A percentile compares a stretch with the other conserved stretches of the same genome.
Evolutionary conservation across 78 protist species (phyloP).

Genomic region (Dictyostelium capitatum): DNA sequence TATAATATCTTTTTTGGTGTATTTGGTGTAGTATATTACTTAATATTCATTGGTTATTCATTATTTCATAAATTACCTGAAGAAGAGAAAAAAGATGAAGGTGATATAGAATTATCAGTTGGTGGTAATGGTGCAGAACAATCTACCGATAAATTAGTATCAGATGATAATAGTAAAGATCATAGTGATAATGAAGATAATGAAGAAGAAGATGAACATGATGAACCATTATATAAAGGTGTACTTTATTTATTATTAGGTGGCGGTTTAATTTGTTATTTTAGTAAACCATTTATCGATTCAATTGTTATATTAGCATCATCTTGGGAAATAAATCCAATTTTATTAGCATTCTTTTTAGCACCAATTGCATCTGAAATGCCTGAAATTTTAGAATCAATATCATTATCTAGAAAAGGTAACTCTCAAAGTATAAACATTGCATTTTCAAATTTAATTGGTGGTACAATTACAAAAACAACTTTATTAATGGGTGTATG

Average conservation of each 20-base stretch:
- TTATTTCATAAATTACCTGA: constrained; percentile 69
- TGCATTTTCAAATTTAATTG: constrained; percentile 85
- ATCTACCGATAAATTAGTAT: too few relatives aligned
- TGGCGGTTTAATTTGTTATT: constrained; percentile 81
- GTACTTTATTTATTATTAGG: constrained; percentile 70
- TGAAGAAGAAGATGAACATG: constrained; percentile 84
- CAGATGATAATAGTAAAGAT: not conserved
- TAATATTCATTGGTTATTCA: constrained; percentile 67
- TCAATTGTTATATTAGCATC: constrained; percentile 71
- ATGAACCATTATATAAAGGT: constrained; percentile 84
- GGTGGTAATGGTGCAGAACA: constrained; percentile 22
- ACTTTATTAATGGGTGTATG: constrained; percentile 85
- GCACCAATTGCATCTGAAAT: constrained; percentile 90
- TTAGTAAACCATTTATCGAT: constrained; percentile 84
- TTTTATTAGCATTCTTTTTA: constrained; percentile 84
- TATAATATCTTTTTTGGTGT: constrained; percentile 63
- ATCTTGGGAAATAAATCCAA: constrained; percentile 56
- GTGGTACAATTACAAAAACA: constrained; percentile 89
- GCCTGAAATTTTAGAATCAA: constrained; percentile 87
- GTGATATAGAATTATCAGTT: not conserved
- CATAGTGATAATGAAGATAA: not conserved
- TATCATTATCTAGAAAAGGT: constrained; percentile 85
- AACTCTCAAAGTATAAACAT: constrained; percentile 80
- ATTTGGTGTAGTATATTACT: constrained; percentile 63
- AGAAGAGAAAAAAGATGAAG: constrained; percentile 71